These are phyloP conservation scores for Eucalyptus curtisii DNA, from an alignment of 345 rosid species.

Conservation along the genomic window DNA sequence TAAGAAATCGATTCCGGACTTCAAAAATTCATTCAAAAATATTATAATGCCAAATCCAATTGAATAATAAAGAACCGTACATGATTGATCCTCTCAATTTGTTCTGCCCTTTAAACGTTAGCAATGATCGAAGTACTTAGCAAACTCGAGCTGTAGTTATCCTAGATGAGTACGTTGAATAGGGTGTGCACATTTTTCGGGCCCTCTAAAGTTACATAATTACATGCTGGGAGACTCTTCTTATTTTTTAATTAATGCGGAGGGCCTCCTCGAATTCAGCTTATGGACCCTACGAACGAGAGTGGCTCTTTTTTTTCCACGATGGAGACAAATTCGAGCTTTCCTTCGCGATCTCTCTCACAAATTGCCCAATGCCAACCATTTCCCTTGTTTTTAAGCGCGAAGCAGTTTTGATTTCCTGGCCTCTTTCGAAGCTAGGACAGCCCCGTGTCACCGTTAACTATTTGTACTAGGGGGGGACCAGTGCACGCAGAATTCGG, in stretches of 20 bases:
- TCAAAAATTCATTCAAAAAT: background rate
- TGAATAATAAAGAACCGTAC: background rate
- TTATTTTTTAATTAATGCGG: background rate
- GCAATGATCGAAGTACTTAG: background rate
- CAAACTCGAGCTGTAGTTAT: background rate
- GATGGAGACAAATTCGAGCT: background rate
- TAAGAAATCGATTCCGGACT: background rate
- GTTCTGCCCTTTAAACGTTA: background rate
- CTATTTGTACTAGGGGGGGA: background rate
- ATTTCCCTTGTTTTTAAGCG: background rate
- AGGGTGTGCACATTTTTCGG: background rate
- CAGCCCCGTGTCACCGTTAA: background rate
- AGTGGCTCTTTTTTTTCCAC: background rate
- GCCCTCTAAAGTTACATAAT: background rate
- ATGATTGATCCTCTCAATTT: background rate
- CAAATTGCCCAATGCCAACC: background rate
- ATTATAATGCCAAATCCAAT: background rate
- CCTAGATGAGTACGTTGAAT: background rate
- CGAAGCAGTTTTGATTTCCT: background rate
- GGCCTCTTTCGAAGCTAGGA: background rate
- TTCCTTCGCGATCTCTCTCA: background rate
- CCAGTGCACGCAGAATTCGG: background rate
- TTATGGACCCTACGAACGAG: background rate
- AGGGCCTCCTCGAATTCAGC: background rate
- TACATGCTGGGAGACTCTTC: background rate